Conservation (phyloP, 805 yeast species). For the Helenozyma rhizophorensis region DNA sequence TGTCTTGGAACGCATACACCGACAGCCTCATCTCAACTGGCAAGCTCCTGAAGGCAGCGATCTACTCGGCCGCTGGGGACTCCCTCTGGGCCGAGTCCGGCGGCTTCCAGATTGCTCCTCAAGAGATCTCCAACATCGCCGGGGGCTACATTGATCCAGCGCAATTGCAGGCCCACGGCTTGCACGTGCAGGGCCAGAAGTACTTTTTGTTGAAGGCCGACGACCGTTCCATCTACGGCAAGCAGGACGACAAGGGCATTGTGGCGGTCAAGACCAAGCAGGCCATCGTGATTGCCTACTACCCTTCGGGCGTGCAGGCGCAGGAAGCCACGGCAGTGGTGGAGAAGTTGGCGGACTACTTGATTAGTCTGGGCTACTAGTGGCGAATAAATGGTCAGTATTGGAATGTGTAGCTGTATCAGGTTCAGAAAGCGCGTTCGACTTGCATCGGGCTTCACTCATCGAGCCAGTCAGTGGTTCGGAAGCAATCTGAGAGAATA, state of each 20-base stretch:
- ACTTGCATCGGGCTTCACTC: no score
- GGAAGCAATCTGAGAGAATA: no score
- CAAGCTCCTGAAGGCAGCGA: slow-evolving; percentile 86
- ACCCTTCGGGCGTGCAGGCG: slow-evolving; percentile 84
- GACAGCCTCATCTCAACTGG: slow-evolving; percentile 84
- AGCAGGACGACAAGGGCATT: slow-evolving; percentile 82
- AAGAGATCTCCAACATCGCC: slow-evolving; percentile 72
- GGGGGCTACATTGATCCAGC: slow-evolving; percentile 78
- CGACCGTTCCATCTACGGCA: slow-evolving; percentile 90
- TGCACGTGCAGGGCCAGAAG: slow-evolving; percentile 80
- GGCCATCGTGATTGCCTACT: slow-evolving; percentile 90
- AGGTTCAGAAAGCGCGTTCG: no score
- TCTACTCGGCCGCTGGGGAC: slow-evolving; percentile 93
- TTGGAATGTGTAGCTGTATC: no score
- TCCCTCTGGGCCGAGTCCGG: slow-evolving; percentile 88
- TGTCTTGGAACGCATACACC: slow-evolving; percentile 71
- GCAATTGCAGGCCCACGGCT: slow-evolving; percentile 76
- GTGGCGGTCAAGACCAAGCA: slow-evolving; percentile 91
- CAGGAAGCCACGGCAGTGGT: slow-evolving; percentile 95
- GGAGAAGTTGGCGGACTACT: slow-evolving; percentile 92
- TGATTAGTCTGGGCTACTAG: slow-evolving; percentile 81
- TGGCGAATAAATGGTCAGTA: background rate
- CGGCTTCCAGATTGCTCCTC: slow-evolving; percentile 56
- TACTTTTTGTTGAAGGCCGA: slow-evolving; percentile 88
- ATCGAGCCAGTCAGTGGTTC: no score